Conservation (phyloP, 73 alveolate species). For the Uronychia setigera region DNA sequence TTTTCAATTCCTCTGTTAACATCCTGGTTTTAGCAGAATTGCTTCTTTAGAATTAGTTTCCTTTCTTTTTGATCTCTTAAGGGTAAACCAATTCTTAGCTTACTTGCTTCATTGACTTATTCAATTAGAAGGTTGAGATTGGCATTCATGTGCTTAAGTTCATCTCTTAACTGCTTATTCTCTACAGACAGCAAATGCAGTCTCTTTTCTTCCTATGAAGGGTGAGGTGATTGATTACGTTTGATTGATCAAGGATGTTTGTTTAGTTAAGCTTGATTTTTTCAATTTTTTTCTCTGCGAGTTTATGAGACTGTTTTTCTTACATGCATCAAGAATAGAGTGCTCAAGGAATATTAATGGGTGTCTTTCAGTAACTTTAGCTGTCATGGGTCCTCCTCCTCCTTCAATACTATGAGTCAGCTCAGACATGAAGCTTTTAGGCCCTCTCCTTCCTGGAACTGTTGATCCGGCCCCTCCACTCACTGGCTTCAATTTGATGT, state of each 20-base stretch:
- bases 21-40: conserved; percentile 28
- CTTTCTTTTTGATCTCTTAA: not conserved
- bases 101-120: conserved; percentile 32
- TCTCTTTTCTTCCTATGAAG: conserved; percentile 17
- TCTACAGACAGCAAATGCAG: conserved; percentile 33
- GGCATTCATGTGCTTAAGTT: conserved; percentile 47
- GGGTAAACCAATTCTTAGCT: conserved; percentile 5
- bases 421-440: not conserved
- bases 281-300: not conserved
- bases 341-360: not conserved
- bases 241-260: not conserved
- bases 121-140: conserved; percentile 50
- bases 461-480: too few species aligned
- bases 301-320: not conserved
- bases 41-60: conserved; percentile 8
- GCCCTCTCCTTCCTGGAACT: not conserved
- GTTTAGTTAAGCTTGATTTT: not conserved
- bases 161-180: conserved; percentile 37
- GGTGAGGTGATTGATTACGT: not conserved
- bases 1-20: conserved; percentile 24
- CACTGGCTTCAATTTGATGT: not conserved
- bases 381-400: too few species aligned
- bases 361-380: not conserved
- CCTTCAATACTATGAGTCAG: not conserved
- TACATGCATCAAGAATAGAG: not conserved